These are phyloP conservation scores for Ophiostoma populinum DNA, from an alignment of 2,329 filamentous ascomycete genomes.

Conservation along the genomic window DNA sequence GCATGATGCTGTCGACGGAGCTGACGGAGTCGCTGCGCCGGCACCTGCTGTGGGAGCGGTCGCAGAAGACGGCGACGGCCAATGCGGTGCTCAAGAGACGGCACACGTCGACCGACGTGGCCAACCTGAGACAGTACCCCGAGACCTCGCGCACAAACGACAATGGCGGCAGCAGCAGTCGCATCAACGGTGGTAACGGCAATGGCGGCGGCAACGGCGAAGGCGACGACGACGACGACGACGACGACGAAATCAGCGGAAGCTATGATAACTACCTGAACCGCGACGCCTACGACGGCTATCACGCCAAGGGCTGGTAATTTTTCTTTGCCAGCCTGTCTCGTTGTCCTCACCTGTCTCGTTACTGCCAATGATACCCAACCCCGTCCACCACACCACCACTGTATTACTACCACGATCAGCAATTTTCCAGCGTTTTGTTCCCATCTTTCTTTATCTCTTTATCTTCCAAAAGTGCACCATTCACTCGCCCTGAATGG, in stretches of 20 bases:
- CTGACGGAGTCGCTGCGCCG: constrained; percentile 83
- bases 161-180: constrained; percentile 36
- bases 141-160: constrained; percentile 43
- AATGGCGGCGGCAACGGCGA: constrained; percentile 68
- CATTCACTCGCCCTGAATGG: no score
- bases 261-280: constrained; percentile 81
- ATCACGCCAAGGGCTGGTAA: constrained; percentile 76
- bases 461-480: constrained; percentile 1
- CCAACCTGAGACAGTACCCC: constrained; percentile 71
- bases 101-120: constrained; percentile 80
- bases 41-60: constrained; percentile 85
- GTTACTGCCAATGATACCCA: neutral
- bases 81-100: constrained; percentile 76
- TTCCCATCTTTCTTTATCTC: neutral
- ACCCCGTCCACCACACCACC: no score
- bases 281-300: constrained; percentile 60
- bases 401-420: neutral
- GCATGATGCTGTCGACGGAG: constrained; percentile 92
- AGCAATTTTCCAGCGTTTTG: neutral
- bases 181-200: constrained; percentile 65
- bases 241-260: constrained; percentile 46
- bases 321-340: neutral
- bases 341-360: neutral
- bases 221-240: constrained; percentile 45
- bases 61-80: constrained; percentile 79